A percentile compares a stretch with the other conserved stretches of the same genome.
Evolutionary conservation across 352 stramenopile genomes (phyloP).

Genomic region (Phytophthora fragariae): DNA sequence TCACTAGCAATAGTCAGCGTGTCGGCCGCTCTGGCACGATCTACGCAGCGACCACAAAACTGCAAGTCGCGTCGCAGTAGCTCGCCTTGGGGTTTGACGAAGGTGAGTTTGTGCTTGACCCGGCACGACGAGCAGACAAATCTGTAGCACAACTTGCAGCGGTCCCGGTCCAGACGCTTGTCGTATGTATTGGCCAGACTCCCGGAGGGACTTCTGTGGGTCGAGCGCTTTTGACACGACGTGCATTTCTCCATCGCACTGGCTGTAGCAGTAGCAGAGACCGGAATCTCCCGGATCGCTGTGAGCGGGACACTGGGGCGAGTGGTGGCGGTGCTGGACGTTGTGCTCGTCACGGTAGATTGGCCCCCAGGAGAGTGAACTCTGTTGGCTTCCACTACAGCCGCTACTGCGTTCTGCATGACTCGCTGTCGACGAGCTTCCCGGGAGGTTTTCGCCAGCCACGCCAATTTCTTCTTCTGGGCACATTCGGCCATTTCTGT

Average conservation of each 20-base stretch:
- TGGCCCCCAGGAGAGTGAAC: constrained; percentile 24
- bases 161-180: constrained; percentile 26
- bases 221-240: constrained; percentile 38
- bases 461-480: constrained; percentile 49
- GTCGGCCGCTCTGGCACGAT: constrained; percentile 28
- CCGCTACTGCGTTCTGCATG: constrained; percentile 25
- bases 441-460: constrained; percentile 29
- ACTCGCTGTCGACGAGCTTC: constrained; percentile 14
- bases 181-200: constrained; percentile 27
- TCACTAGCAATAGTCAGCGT: constrained; percentile 36
- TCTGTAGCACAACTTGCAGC: constrained; percentile 43
- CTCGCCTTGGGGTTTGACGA: constrained; percentile 28
- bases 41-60: constrained; percentile 40
- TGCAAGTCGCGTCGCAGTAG: constrained; percentile 32
- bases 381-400: constrained; percentile 21
- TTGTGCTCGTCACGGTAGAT: constrained; percentile 32
- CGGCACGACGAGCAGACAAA: constrained; percentile 44
- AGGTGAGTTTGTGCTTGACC: constrained; percentile 39
- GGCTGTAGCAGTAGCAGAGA: not conserved
- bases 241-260: constrained; percentile 32
- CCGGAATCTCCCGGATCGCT: not conserved
- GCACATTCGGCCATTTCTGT: constrained; percentile 38
- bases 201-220: constrained; percentile 11
- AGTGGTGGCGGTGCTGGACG: constrained; percentile 35
- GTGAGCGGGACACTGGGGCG: constrained; percentile 24